phyloP scores from a whole-genome alignment of 1,284 basidiomycete genomes.

The Austroboletus rostrupii region DNA sequence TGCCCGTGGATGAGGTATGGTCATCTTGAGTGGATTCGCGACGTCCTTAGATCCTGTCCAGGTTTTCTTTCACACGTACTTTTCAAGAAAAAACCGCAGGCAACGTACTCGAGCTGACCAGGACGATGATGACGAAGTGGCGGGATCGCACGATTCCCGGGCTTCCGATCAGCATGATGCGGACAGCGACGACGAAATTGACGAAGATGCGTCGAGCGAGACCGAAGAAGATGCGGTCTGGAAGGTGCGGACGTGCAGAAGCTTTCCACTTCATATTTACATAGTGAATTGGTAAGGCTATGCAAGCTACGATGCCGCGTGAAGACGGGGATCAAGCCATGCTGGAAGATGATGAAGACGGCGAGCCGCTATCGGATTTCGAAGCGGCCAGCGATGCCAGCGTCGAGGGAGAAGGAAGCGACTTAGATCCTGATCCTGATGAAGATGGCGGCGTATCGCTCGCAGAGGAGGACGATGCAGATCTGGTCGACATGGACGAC shows the following conservation, averaged over 20 bases:
- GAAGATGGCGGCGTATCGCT: constrained; percentile 44
- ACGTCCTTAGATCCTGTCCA: constrained; percentile 25
- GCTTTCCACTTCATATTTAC: not conserved
- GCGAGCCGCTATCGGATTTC: constrained; percentile 37
- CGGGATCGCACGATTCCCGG: constrained; percentile 29
- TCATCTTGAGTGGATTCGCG: not conserved
- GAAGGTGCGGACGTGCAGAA: constrained; percentile 56
- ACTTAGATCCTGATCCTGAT: constrained; percentile 24
- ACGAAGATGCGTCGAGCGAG: constrained; percentile 44
- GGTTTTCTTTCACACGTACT: constrained; percentile 68
- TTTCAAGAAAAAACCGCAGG: constrained; percentile 56
- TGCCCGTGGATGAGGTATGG: constrained; percentile 84
- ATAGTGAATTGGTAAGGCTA: constrained; percentile 49
- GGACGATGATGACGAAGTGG: constrained; percentile 30
- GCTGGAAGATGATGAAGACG: constrained; percentile 28
- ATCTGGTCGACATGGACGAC: constrained; percentile 57
- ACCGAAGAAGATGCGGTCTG: constrained; percentile 71
- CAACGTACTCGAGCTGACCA: constrained; percentile 38
- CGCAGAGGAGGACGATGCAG: constrained; percentile 64
- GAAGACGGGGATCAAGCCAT: constrained; percentile 45
- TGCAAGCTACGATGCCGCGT: constrained; percentile 76
- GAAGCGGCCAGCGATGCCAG: constrained; percentile 34
- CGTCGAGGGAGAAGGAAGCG: constrained; percentile 26
- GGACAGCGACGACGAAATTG: constrained; percentile 41
- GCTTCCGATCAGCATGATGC: constrained; percentile 34